Evolutionary conservation across 139 green algal species (phyloP), one percentile per base, ranked within the genome.

Genomic region (Gonium pectorale): DNA sequence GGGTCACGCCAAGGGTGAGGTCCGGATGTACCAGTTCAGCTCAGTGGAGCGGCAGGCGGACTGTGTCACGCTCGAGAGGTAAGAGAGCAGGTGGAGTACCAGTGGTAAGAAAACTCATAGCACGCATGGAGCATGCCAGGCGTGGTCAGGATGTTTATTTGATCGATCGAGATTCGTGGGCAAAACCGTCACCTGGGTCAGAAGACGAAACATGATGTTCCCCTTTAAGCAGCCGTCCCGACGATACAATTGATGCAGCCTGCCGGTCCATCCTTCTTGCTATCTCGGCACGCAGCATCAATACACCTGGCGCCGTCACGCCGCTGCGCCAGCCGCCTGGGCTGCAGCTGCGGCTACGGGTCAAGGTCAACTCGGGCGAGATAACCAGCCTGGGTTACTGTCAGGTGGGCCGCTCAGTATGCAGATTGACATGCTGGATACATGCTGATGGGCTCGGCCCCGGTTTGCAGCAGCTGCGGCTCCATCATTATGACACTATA

Each of bases 1-100:
- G 60, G 88, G 88, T 15, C 88, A 91, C 62, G 44, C 63, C 31
- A 67, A 68, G 35, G 70, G 72, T 27, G 60, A 91, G 84, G 84
- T 89, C 59, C 80, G 84, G 0, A 62, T 88, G 71, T 91, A 89
- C 64, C 87, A 91, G 70, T 91, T 91, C 70, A 85, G 70, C 74
- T 29, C 31, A 51, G 33, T 1, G 9, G 41, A 86, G 69, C 78
- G 79, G 40, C 24, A 29, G 37, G 68, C 71, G 35, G 78, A 85
- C 0, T 83, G 70, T 49, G 35, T 85, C 24, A 51, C 63, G 33
- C 35, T 75, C 63, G 44, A 75, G 29, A 75, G 78, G 78, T 84
- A 44, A 5, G 77, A 3, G 24, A 29, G 17, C 56, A 21, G 40
- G 26, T 37, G 49, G n/a, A n/a, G n/a, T n/a, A n/a, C n/a, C n/a